Base-by-base conservation (phyloP, 1,284 basidiomycete species). In the Sphaerobolus stellatus region DNA sequence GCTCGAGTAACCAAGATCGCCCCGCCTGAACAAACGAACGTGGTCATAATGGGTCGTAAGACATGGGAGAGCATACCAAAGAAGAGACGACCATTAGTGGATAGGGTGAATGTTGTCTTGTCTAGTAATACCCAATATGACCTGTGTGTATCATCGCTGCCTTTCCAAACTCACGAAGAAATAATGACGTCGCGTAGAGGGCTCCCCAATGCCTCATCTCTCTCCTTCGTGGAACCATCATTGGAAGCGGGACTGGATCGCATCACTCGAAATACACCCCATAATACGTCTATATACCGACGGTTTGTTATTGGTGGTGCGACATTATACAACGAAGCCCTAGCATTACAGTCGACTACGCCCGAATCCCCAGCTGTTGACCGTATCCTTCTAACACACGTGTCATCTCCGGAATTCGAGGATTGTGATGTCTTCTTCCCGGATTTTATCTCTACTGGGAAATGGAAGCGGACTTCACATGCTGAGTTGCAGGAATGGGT, bases 21-120 rank as follows among this genome's bases (percentile, higher is more conserved):
- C 40, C 81, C 83, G 22, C 72, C 78, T 56, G 78, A 74, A 13
- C 68, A 65, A 41, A 71, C 71, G 56, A 99, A 99, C 70, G 86
- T 83, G 2, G 88, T 98, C 33, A 76, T 99, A 56, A 99, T 99
- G 97, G 97, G 97, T 5, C 79, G 95, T 47, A 95, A 93, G 65
- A 98, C 94, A 18, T 99, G 97, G 97, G 92, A 97, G 70, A 93
- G 92, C 68, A 99, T 99, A 57, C 96, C 97, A n/a, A 62, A 67
- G 6, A 91, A 86, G 68, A 93, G 91, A 72, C 81, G 91, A 58
- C 97, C 97, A 2, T 77, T 99, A 25, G 76, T 80, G 41, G 82
- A 80, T 29, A 78, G 97, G 36, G 60, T 83, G 57, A 99, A 99
- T 67, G 70, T 96, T 14, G 85, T 99, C 31, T 76, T 98, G 31